Evolutionary conservation across 208 protist genomes (phyloP).

Genomic region (Trichomonas vaginalis): DNA sequence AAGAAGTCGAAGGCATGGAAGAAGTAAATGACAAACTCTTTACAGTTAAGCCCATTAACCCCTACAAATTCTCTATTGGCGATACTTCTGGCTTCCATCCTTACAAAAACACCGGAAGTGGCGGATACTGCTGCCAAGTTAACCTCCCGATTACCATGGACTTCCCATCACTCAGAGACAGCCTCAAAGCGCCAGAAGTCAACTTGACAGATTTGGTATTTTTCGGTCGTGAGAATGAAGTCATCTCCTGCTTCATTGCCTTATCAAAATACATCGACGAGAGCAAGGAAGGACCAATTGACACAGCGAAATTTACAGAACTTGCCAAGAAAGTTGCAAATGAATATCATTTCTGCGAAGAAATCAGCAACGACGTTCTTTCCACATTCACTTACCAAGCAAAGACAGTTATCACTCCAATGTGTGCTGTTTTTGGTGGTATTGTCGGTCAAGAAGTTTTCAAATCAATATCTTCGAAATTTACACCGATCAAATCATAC

Average conservation of each 20-base stretch:
- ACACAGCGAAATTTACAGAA: background rate
- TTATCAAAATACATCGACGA: background rate
- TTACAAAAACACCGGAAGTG: constrained; percentile 10
- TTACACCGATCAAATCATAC: constrained; percentile 44
- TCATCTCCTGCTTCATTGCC: background rate
- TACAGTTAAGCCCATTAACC: constrained; percentile 20
- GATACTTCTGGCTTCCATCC: constrained; percentile 24
- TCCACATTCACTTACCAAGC: background rate
- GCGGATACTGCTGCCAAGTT: background rate
- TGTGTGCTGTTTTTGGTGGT: constrained; percentile 45
- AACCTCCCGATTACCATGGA: background rate
- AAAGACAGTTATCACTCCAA: constrained; percentile 24
- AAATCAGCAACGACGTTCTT: background rate
- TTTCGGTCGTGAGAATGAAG: background rate
- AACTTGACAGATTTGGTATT: background rate
- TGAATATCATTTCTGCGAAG: background rate
- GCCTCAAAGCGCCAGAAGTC: background rate
- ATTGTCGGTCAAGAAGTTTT: constrained; percentile 51
- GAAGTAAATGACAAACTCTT: constrained; percentile 44
- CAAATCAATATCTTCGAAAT: constrained; percentile 51
- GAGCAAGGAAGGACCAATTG: background rate
- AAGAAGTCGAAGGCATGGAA: constrained; percentile 57
- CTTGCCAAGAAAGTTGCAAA: background rate
- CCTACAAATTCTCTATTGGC: constrained; percentile 35
- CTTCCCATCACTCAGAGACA: background rate